Evolutionary conservation across 78 protist genomes (phyloP).

Genomic region (Speleostelium caveatum): DNA sequence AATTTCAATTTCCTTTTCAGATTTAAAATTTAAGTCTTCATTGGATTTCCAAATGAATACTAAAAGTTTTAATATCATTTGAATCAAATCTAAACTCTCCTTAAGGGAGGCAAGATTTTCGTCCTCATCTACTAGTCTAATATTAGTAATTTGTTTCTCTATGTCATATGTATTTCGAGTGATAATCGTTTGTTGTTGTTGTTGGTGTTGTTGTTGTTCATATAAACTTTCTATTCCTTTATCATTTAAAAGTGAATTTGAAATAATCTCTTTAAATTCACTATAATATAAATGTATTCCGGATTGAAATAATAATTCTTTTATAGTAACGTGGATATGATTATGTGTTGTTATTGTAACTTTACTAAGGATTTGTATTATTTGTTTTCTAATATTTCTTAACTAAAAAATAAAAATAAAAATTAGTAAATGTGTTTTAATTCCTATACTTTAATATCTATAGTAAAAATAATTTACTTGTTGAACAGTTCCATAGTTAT

Average conservation of each 20-base stretch:
- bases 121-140: no score
- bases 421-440: no score
- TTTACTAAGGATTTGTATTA: background rate
- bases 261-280: background rate
- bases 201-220: no score
- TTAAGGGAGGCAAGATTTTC: no score
- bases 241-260: no score
- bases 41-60: background rate
- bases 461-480: no score
- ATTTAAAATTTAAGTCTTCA: background rate
- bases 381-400: background rate
- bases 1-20: background rate
- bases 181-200: no score
- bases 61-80: background rate
- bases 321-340: background rate
- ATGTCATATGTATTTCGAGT: no score
- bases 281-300: background rate
- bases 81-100: background rate
- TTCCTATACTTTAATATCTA: no score
- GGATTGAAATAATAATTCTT: background rate
- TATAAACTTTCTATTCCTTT: no score
- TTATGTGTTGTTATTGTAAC: background rate
- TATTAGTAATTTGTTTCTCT: no score
- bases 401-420: no score
- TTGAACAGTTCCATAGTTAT: background rate